Evolutionary conservation across 225 moss, liverwort and hornwort genomes (phyloP).

Genomic region (Bryoerythrophyllum caledonicum): DNA sequence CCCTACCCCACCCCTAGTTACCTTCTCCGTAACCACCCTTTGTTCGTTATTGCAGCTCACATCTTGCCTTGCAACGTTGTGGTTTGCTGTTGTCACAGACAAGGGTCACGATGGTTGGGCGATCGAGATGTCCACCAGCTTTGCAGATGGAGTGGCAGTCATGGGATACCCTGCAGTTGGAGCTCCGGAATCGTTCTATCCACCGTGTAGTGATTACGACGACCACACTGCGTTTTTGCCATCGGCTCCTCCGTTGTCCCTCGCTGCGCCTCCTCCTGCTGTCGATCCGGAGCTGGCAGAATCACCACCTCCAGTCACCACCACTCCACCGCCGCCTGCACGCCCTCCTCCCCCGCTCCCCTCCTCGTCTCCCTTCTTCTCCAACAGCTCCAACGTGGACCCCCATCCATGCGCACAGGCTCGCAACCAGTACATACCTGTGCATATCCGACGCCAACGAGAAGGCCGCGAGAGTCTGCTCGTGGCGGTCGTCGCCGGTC

Average conservation of each 20-base stretch:
- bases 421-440: constrained; percentile 33
- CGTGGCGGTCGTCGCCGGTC: constrained; percentile 25
- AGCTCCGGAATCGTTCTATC: constrained; percentile 7
- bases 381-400: constrained; percentile 22
- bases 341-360: constrained; percentile 39
- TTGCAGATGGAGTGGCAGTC: constrained; percentile 26
- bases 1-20: background rate
- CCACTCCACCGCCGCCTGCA: constrained; percentile 27
- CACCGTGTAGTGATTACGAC: constrained; percentile 15
- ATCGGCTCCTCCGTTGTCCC: constrained; percentile 30
- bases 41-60: background rate
- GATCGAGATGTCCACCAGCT: constrained; percentile 30
- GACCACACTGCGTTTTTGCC: constrained; percentile 20
- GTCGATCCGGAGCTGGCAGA: constrained; percentile 3
- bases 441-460: constrained; percentile 27
- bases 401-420: constrained; percentile 38
- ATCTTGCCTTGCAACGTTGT: constrained; percentile 1
- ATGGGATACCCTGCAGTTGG: constrained; percentile 32
- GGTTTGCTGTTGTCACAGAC: constrained; percentile 29
- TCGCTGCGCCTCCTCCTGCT: constrained; percentile 26
- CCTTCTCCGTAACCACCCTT: background rate
- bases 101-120: constrained; percentile 39
- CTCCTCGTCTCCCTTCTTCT: constrained; percentile 23
- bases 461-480: constrained; percentile 29
- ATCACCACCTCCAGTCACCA: background rate